These are phyloP conservation scores for Phytophthora rubi DNA, from an alignment of 352 stramenopile species.

Conservation along the genomic window DNA sequence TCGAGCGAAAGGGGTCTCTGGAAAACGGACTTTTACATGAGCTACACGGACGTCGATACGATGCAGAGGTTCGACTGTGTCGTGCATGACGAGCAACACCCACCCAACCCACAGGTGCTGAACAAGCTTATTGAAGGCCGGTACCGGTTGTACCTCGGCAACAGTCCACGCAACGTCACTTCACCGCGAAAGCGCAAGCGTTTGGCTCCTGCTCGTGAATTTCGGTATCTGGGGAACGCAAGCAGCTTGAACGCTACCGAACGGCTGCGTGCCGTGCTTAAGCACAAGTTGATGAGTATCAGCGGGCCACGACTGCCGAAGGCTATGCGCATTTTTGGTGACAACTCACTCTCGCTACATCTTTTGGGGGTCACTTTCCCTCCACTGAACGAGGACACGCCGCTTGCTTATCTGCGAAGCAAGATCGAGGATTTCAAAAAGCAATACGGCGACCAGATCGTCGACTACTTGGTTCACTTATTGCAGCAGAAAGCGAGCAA, in stretches of 20 bases:
- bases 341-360: slow-evolving; percentile 55
- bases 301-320: slow-evolving; percentile 60
- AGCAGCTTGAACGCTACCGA: slow-evolving; percentile 51
- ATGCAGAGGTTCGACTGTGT: slow-evolving; percentile 52
- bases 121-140: slow-evolving; percentile 58
- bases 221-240: slow-evolving; percentile 19
- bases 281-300: slow-evolving; percentile 65
- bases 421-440: slow-evolving; percentile 63
- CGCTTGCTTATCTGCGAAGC: slow-evolving; percentile 58
- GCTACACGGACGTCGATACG: slow-evolving; percentile 55
- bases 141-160: slow-evolving; percentile 67
- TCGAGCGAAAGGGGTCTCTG: slow-evolving; percentile 31
- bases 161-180: slow-evolving; percentile 67
- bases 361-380: slow-evolving; percentile 64
- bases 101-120: slow-evolving; percentile 31
- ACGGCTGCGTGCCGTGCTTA: slow-evolving; percentile 51
- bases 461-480: slow-evolving; percentile 66
- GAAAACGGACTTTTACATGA: slow-evolving; percentile 60
- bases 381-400: slow-evolving; percentile 70
- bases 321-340: slow-evolving; percentile 61
- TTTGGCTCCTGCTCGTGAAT: slow-evolving; percentile 30
- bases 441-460: slow-evolving; percentile 56
- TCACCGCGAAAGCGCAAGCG: slow-evolving; percentile 31
- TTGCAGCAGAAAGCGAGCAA: slow-evolving; percentile 32
- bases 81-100: slow-evolving; percentile 36